Evolutionary conservation across 345 rosid genomes (phyloP), one percentile per base, ranked within the genome.

Genomic region (Barbarea vulgaris): DNA sequence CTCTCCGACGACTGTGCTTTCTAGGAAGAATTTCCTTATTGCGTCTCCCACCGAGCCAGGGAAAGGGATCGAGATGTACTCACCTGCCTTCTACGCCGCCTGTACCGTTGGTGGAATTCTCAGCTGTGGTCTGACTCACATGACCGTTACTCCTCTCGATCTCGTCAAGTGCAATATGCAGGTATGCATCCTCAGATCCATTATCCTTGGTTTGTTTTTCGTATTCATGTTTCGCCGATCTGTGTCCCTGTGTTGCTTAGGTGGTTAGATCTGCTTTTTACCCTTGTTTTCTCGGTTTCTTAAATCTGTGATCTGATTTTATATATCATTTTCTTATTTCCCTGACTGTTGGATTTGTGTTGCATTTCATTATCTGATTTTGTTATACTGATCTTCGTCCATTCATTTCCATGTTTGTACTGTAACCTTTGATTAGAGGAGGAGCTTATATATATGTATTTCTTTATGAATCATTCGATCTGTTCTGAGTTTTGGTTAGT

Each of bases 121-220:
- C 73, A 85, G 99, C 88, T 96, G 98, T 59, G 99, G 98, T 48
- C 86, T 88, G 39, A 96, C 99, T 79, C 99, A 96, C 81, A 96
- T 37, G 97, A 21, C 92, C 46, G 89, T 96, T 70, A 96, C 99
- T 67, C 99, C 99, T 69, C 99, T 96, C 69, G 99, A 96, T 77
- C 96, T 93, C 30, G 97, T 96, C 89, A 96, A 96, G 85, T 93
- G 99, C 67, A 96, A 96, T 79, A 96, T 96, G 98, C 99, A 96
- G 97, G 99, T 93, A 12, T 46, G 5, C 11, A 36, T 22, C 34
- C 39, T 58, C 34, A 61, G 25, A 52, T 65, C 74, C 36, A 2
- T 39, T 62, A 13, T 71, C 41, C 1, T 70, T 30, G 7, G 6
- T 54, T 10, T 57, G 56, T 56, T 15, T 33, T 46, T 27, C 27